Percentiles rank a stretch among this genome's conserved stretches.
phyloP scores from a whole-genome alignment of 495 filamentous ascomycete species.

The Gamarada debralockiae region DNA sequence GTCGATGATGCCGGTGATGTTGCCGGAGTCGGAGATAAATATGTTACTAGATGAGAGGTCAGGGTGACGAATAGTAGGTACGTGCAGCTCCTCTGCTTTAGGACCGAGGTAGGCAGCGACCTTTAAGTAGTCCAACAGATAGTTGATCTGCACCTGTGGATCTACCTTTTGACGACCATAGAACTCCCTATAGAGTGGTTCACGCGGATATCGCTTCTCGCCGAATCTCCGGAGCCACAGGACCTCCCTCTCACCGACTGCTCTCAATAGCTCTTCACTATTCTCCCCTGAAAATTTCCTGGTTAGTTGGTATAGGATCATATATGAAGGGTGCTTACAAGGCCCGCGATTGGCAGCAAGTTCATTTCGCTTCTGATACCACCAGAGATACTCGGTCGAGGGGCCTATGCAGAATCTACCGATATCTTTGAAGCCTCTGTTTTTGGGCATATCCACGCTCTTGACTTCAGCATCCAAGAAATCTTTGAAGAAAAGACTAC shows the following conservation, averaged over 20 bases:
- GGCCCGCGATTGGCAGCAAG: slow-evolving; percentile 4
- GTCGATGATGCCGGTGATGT: slow-evolving; percentile 6
- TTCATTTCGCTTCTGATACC: slow-evolving; percentile 5
- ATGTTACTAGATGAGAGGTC: slow-evolving; percentile 6
- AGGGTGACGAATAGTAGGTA: slow-evolving; percentile 9
- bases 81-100: slow-evolving; percentile 1
- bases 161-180: slow-evolving; percentile 7
- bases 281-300: neutral
- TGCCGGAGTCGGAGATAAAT: slow-evolving; percentile 4
- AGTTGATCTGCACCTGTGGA: slow-evolving; percentile 3
- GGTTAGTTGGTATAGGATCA: neutral
- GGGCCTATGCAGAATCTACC: slow-evolving; percentile 5
- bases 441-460: slow-evolving; percentile 4
- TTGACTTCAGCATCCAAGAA: slow-evolving; percentile 3
- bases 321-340: slow-evolving; percentile 1
- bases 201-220: neutral
- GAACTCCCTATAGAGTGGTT: slow-evolving; percentile 7
- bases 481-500: slow-evolving; percentile 6
- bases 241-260: slow-evolving; percentile 4
- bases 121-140: slow-evolving; percentile 4
- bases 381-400: slow-evolving; percentile 11
- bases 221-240: slow-evolving; percentile 4
- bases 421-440: neutral
- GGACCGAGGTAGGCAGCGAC: slow-evolving; percentile 2
- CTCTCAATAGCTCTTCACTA: slow-evolving; percentile 1